Percentiles rank a stretch among this genome's conserved stretches.
These are phyloP conservation scores for Chlorella variabilis DNA, from an alignment of 163 green algal species.

Conservation along the genomic window DNA sequence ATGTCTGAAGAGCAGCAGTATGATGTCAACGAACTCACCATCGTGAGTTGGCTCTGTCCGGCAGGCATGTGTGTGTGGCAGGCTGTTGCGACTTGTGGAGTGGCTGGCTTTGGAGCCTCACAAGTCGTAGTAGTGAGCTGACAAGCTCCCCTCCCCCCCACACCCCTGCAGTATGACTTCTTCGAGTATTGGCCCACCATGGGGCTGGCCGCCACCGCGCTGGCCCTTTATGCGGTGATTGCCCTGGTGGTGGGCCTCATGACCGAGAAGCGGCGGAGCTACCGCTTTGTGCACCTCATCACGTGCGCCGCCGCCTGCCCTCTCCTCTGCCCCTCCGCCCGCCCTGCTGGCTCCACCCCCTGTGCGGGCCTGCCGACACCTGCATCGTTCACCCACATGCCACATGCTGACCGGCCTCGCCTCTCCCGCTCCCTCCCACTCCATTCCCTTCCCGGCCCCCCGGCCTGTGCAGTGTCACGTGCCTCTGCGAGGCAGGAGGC, in stretches of 20 bases:
- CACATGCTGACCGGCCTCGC: too few relatives aligned
- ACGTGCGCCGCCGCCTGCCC: neutral
- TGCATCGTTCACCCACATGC: neutral
- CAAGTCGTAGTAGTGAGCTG: too few relatives aligned
- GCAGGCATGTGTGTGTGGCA: too few relatives aligned
- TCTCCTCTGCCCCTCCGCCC: neutral
- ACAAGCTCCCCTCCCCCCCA: too few relatives aligned
- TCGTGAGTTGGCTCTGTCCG: too few relatives aligned
- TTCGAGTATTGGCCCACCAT: constrained; percentile 28
- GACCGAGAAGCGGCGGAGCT: neutral
- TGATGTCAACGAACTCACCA: neutral
- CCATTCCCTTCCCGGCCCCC: neutral
- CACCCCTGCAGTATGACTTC: too few relatives aligned
- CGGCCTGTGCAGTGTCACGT: constrained; percentile 17
- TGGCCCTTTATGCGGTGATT: constrained; percentile 19
- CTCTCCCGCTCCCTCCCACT: too few relatives aligned
- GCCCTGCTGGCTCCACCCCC: too few relatives aligned
- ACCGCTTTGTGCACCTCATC: constrained; percentile 33
- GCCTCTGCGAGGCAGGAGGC: constrained; percentile 28
- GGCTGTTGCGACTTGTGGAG: too few relatives aligned
- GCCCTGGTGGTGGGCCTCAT: neutral
- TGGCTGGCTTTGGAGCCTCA: too few relatives aligned
- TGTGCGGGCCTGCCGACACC: too few relatives aligned
- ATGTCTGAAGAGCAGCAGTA: neutral
- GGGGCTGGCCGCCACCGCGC: constrained; percentile 25